Conservation (phyloP, 768 basidiomycete genomes). For the Lepiota venenata region DNA sequence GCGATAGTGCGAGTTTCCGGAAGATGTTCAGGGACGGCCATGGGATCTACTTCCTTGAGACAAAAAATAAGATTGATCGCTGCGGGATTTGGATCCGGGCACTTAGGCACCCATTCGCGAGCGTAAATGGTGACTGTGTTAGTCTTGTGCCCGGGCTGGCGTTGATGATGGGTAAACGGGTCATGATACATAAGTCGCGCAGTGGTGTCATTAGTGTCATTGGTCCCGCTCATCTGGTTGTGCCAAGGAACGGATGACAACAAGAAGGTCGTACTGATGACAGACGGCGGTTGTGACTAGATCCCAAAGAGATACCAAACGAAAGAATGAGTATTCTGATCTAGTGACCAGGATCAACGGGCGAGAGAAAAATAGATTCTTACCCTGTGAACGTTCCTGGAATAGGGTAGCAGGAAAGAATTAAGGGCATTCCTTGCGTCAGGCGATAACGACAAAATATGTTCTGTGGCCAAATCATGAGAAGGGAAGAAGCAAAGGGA, state of each 20-base stretch:
- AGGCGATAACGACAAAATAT: slow-evolving; percentile 1
- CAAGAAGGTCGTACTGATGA: neutral
- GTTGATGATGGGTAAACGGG: neutral
- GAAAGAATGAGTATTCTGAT: neutral
- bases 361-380: neutral
- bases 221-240: neutral
- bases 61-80: slow-evolving; percentile 54
- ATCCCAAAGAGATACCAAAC: neutral
- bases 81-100: slow-evolving; percentile 37
- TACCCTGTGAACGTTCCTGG: slow-evolving; percentile 2
- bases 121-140: slow-evolving; percentile 7
- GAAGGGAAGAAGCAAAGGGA: slow-evolving; percentile 5
- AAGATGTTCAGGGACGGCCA: slow-evolving; percentile 47
- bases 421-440: neutral
- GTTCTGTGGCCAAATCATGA: slow-evolving; percentile 7
- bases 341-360: slow-evolving; percentile 1
- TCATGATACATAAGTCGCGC: neutral
- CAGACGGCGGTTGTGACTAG: neutral
- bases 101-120: slow-evolving; percentile 13
- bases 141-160: neutral
- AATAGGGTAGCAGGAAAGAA: slow-evolving; percentile 1
- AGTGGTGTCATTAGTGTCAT: neutral
- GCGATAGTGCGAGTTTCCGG: slow-evolving; percentile 46
- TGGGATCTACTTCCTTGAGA: slow-evolving; percentile 40
- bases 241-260: neutral